phyloP scores from a whole-genome alignment of 208 protist genomes.

The Leptomonas seymouri region DNA sequence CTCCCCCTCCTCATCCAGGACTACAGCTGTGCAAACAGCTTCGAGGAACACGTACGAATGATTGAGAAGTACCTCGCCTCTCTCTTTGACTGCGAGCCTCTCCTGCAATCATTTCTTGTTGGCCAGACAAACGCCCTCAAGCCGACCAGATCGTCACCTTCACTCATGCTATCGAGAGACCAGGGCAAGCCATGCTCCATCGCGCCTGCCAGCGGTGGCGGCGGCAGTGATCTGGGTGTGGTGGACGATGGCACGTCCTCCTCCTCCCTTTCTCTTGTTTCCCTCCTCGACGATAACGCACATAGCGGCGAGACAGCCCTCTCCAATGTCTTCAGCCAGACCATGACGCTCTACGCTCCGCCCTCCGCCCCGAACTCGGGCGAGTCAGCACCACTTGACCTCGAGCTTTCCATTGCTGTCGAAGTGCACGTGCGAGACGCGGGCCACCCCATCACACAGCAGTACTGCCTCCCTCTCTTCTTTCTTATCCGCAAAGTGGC shows the following conservation, averaged over 20 bases:
- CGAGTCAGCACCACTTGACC: background rate
- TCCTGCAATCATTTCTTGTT: conserved; percentile 46
- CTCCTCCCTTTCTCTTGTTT: conserved; percentile 22
- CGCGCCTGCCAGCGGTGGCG: background rate
- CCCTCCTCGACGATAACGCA: conserved; percentile 7
- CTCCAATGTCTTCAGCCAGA: conserved; percentile 21
- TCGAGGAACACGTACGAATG: conserved; percentile 59
- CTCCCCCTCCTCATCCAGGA: conserved; percentile 74
- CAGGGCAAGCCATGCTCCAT: background rate
- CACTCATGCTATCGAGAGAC: background rate
- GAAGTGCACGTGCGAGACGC: conserved; percentile 68
- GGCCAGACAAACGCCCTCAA: background rate
- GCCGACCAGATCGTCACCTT: background rate
- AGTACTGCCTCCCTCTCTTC: conserved; percentile 74
- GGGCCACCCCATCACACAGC: conserved; percentile 52
- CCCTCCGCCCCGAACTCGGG: background rate
- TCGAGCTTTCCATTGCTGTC: conserved; percentile 34
- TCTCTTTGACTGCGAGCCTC: conserved; percentile 42
- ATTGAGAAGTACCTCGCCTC: conserved; percentile 58
- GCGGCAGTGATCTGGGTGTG: background rate
- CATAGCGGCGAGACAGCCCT: background rate
- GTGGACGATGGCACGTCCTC: background rate
- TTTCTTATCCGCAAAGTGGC: conserved; percentile 55
- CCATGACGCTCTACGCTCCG: conserved; percentile 28
- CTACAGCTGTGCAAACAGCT: conserved; percentile 74